Conservation (phyloP, 2,329 filamentous ascomycete genomes). For the Davidsoniella virescens region DNA sequence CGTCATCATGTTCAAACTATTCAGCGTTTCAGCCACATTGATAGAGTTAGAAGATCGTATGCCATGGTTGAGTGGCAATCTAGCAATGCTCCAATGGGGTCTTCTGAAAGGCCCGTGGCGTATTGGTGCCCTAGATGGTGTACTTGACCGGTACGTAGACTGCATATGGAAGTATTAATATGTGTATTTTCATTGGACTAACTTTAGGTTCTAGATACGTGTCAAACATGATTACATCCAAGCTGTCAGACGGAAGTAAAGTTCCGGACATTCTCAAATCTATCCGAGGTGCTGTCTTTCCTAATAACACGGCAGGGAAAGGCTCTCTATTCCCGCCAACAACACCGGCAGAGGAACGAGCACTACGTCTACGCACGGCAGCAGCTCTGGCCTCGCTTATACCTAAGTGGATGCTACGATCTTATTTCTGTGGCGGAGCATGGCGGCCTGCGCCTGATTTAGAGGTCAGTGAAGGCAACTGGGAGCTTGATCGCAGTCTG, state of each 20-base stretch:
- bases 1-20: slow-evolving; percentile 61
- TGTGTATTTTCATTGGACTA: background rate
- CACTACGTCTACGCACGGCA: slow-evolving; percentile 52
- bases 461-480: slow-evolving; percentile 14
- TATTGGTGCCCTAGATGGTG: slow-evolving; percentile 57
- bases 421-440: slow-evolving; percentile 32
- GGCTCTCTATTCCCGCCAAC: slow-evolving; percentile 43
- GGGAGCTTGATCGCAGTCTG: slow-evolving; percentile 19
- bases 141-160: slow-evolving; percentile 79
- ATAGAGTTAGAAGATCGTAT: slow-evolving; percentile 63
- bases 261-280: slow-evolving; percentile 52
- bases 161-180: background rate
- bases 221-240: slow-evolving; percentile 37
- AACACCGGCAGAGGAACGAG: slow-evolving; percentile 40
- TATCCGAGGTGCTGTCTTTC: slow-evolving; percentile 67
- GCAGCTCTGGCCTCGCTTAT: slow-evolving; percentile 35
- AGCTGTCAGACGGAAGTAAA: slow-evolving; percentile 45
- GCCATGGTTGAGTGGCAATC: slow-evolving; percentile 70
- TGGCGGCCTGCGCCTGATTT: slow-evolving; percentile 14
- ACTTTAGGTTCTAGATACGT: slow-evolving; percentile 31
- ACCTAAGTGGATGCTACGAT: slow-evolving; percentile 29
- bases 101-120: slow-evolving; percentile 57
- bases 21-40: slow-evolving; percentile 56
- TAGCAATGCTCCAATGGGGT: slow-evolving; percentile 62
- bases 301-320: slow-evolving; percentile 60